phyloP scores from a whole-genome alignment of 305 asterid species.

The Fraxinus platypoda region DNA sequence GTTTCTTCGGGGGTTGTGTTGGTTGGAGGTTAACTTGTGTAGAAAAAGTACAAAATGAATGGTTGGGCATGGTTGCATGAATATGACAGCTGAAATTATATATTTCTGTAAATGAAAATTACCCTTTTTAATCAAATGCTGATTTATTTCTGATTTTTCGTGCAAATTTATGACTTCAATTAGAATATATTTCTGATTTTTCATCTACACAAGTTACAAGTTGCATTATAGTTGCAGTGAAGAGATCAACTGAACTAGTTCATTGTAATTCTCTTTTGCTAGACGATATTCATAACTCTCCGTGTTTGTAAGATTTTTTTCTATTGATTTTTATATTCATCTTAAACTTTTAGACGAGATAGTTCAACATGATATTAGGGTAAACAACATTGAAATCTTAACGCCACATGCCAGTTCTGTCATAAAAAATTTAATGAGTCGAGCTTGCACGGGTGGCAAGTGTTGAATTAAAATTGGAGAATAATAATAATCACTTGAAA shows the following conservation, averaged over 20 bases:
- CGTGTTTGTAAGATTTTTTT: background rate
- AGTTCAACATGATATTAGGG: background rate
- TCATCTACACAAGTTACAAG: background rate
- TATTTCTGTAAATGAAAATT: background rate
- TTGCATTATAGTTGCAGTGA: background rate
- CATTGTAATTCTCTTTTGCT: background rate
- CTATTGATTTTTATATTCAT: background rate
- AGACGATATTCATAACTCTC: background rate
- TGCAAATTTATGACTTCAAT: background rate
- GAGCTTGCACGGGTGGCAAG: background rate
- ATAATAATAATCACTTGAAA: constrained; percentile 33
- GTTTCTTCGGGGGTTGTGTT: background rate
- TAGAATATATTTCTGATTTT: background rate
- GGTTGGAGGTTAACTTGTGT: background rate
- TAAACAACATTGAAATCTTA: background rate
- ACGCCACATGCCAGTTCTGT: background rate
- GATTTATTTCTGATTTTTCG: background rate
- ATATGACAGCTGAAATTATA: background rate
- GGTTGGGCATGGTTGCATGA: background rate
- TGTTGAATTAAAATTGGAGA: constrained; percentile 28
- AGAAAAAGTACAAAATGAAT: background rate
- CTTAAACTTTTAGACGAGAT: background rate
- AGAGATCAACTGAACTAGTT: background rate
- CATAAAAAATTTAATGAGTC: background rate
- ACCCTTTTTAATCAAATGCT: background rate